Evolutionary conservation across 2,329 filamentous ascomycete genomes (phyloP).

Genomic region (Sporothrix schenckii): DNA sequence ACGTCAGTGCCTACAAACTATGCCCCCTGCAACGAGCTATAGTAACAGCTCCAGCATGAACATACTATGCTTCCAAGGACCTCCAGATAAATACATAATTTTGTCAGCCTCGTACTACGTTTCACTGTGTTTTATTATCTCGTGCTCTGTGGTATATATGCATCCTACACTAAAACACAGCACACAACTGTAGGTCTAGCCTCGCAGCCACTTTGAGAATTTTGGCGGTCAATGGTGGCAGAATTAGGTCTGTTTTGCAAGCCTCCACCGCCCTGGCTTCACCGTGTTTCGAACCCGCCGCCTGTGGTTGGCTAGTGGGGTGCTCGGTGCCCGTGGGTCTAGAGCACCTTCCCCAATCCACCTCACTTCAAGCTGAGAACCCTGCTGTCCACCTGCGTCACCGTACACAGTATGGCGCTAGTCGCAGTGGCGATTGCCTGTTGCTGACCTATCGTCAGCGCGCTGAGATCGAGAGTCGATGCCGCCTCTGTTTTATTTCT

Average conservation of each 20-base stretch:
- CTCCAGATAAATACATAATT: background rate
- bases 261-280: background rate
- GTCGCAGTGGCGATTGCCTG: background rate
- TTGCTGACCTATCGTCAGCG: conserved; percentile 19
- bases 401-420: background rate
- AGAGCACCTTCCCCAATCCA: background rate
- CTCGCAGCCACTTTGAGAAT: background rate
- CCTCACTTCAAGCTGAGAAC: conserved; percentile 11
- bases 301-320: conserved; percentile 22
- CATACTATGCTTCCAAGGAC: too few relatives aligned
- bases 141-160: too few relatives aligned
- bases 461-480: conserved; percentile 7
- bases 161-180: too few relatives aligned
- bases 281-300: conserved; percentile 18
- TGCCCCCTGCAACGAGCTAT: background rate
- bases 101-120: background rate
- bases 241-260: background rate
- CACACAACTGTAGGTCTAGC: too few relatives aligned
- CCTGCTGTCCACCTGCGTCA: conserved; percentile 12
- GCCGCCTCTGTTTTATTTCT: background rate
- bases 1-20: background rate
- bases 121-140: background rate
- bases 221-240: conserved; percentile 24
- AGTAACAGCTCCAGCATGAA: too few relatives aligned
- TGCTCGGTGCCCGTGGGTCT: background rate